Evolutionary conservation across 2,329 filamentous ascomycete species (phyloP), one percentile per base, ranked within the genome.

Genomic region (Arthrobotrys entomopaga): DNA sequence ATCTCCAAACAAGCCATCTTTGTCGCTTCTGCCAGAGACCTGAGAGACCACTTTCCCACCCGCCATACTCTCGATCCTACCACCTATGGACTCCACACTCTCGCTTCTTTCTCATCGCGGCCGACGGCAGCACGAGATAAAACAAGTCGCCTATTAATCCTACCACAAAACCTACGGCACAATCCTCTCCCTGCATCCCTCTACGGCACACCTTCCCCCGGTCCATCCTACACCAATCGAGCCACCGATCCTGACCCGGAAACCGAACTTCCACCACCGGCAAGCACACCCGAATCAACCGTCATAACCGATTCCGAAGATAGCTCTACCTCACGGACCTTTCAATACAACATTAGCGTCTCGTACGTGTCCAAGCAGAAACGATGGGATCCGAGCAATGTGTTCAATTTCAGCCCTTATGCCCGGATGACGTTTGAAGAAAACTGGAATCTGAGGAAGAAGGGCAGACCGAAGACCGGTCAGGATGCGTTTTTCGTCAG

Each of bases 401-500:
- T 90, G 66, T 91, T 90, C 81, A 87, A 89, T 79, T 93, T 92
- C 83, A 88, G 90, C 80, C 77, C 79, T 80, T 85, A 88, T 81
- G 84, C 87, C 79, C 84, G 84, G 58, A 87, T 86, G 77, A 86
- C 85, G 74, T 84, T 83, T 72, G 84, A 84, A 58, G 83, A 83
- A 77, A 81, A 85, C 77, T 75, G 71, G 71, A 52, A n/a, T 26
- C 4, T 58, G 43, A 84, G 86, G 79, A 87, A 88, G 80, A 84
- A 83, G 77, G 85, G 84, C 76, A 88, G 91, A 22, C 91, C 90
- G 57, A 90, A 88, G 70, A 95, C 91, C 58, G 95, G 95, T 15
- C 93, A 99, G 82, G 95, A 99, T 85, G 92, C 95, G 69, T 98
- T 97, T 84, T 99, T 99, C 82, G 90, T 95, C 78, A 87, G 90